A percentile compares a stretch with the other conserved stretches of the same genome.
Conservation (phyloP, 2,329 filamentous ascomycete species). For the Fusarium xylarioides region DNA sequence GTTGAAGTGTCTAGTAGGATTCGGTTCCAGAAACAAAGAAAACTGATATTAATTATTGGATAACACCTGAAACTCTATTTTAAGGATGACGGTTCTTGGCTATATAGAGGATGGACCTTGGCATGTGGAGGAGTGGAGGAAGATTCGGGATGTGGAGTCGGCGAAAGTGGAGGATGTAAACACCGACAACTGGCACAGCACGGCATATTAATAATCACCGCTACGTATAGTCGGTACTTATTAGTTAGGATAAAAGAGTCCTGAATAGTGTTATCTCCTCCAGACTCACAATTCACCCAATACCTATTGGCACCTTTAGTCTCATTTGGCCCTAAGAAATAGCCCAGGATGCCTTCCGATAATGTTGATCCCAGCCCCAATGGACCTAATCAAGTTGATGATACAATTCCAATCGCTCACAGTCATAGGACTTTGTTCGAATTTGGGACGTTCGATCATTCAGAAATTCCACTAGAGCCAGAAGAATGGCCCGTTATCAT, state of each 20-base stretch:
- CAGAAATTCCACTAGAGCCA: neutral
- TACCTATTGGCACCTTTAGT: neutral
- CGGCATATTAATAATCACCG: neutral
- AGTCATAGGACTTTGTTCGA: neutral
- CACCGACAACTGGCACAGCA: too few relatives aligned
- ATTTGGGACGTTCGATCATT: neutral
- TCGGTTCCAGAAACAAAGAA: rapidly evolving
- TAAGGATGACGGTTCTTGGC: neutral
- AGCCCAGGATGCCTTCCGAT: neutral
- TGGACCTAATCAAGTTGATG: neutral
- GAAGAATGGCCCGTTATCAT: neutral
- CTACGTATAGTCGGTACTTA: rapidly evolving
- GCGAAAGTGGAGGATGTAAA: neutral
- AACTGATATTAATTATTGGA: rapidly evolving
- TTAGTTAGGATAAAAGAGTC: neutral
- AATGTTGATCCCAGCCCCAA: rapidly evolving
- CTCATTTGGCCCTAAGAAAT: rapidly evolving
- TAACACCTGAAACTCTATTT: neutral
- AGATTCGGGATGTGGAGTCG: neutral
- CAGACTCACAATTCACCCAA: rapidly evolving
- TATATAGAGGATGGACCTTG: neutral
- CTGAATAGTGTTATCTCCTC: rapidly evolving
- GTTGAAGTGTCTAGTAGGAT: neutral
- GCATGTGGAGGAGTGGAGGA: neutral
- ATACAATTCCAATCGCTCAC: neutral